Percentiles rank a stretch among this genome's conserved stretches.
Evolutionary conservation across 331 rosid species (phyloP).

Genomic region (Quercus phellos): DNA sequence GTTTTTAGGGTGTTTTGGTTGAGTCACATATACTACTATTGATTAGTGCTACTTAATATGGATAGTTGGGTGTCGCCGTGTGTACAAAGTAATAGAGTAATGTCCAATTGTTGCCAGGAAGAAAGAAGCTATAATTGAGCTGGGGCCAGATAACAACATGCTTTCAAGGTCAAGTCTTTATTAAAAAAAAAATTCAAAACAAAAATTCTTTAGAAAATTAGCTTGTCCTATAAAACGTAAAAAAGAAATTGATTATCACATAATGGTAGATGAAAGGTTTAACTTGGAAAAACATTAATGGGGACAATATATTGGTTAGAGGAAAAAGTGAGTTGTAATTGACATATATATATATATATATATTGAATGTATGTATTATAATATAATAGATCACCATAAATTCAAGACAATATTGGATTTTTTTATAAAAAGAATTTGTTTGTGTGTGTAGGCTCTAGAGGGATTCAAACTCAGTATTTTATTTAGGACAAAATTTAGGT

Average conservation of each 20-base stretch:
- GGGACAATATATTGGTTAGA: too few species aligned
- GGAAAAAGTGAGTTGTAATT: too few species aligned
- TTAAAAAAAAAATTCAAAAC: too few species aligned
- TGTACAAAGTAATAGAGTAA: slow-evolving; percentile 26
- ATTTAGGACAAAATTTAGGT: too few species aligned
- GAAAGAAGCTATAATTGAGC: slow-evolving; percentile 16
- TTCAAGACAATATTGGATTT: too few species aligned
- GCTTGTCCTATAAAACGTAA: too few species aligned
- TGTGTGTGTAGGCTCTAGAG: too few species aligned
- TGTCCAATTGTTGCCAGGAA: not conserved
- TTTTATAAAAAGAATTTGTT: too few species aligned
- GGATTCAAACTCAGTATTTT: too few species aligned
- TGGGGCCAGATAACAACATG: slow-evolving; percentile 23
- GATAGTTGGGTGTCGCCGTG: slow-evolving; percentile 37
- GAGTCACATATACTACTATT: slow-evolving; percentile 7
- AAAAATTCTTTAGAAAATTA: not conserved
- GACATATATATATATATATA: too few species aligned
- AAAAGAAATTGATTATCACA: not conserved
- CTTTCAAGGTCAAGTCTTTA: slow-evolving; percentile 4
- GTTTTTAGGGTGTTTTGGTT: slow-evolving; percentile 4
- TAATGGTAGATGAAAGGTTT: not conserved
- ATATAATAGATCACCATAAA: too few species aligned
- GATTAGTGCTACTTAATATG: not conserved
- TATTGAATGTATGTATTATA: too few species aligned
- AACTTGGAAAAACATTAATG: not conserved